phyloP scores from a whole-genome alignment of 768 basidiomycete genomes.

The Boletus speciosus region DNA sequence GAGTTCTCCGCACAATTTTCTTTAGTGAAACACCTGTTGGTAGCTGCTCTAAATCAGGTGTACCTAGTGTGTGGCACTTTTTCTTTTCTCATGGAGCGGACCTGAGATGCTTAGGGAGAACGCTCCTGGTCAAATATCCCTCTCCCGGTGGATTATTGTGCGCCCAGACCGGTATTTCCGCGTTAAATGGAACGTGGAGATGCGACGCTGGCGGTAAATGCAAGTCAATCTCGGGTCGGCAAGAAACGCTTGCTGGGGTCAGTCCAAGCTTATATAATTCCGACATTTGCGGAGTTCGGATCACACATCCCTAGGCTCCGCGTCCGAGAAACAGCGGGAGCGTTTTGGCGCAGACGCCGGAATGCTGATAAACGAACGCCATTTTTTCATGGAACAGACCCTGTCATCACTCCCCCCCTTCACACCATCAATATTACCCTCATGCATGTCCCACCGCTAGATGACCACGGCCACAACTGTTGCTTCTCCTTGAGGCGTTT shows the following conservation, averaged over 20 bases:
- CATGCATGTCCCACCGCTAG: constrained; percentile 27
- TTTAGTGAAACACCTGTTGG: constrained; percentile 12
- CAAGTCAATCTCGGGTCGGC: no score
- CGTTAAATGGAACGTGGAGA: neutral
- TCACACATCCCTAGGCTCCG: constrained; percentile 18
- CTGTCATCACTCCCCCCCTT: constrained; percentile 1
- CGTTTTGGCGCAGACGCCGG: constrained; percentile 15
- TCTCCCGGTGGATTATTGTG: neutral
- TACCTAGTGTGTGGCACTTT: neutral
- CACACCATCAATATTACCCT: neutral
- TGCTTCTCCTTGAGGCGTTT: constrained; percentile 23
- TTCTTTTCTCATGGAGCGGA: constrained; percentile 13
- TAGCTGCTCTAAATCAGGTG: constrained; percentile 6
- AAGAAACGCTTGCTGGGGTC: no score
- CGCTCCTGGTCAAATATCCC: neutral
- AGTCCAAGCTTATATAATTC: constrained; percentile 20
- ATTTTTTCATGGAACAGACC: constrained; percentile 17
- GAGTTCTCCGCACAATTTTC: constrained; percentile 2
- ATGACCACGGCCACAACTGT: constrained; percentile 19
- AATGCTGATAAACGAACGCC: constrained; percentile 34
- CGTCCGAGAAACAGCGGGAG: constrained; percentile 13
- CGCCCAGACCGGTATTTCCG: neutral
- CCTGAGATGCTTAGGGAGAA: neutral
- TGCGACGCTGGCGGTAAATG: neutral
- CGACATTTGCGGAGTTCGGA: constrained; percentile 28